Evolutionary conservation across 2,329 filamentous ascomycete genomes (phyloP).

Genomic region (Fusarium gaditjirri): DNA sequence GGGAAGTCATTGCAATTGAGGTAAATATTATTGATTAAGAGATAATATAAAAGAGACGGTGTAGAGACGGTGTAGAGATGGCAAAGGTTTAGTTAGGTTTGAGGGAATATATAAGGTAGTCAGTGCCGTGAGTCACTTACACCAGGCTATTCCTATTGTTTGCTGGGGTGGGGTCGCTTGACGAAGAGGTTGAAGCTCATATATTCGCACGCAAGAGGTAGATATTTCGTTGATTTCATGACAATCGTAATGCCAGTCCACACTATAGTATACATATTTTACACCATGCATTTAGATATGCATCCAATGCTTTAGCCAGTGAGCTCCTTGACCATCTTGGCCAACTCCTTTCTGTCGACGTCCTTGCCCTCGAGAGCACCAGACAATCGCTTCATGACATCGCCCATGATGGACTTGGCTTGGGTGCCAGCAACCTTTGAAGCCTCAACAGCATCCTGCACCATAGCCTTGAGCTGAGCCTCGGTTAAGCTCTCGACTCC

Average conservation of each 20-base stretch:
- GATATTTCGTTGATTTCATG: conserved; percentile 14
- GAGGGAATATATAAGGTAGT: neutral
- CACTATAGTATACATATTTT: conserved; percentile 42
- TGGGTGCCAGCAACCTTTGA: conserved; percentile 58
- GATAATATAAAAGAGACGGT: neutral
- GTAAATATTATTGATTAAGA: neutral
- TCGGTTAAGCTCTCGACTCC: conserved; percentile 68
- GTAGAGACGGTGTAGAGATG: neutral
- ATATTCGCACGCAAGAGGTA: conserved; percentile 14
- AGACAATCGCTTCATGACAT: conserved; percentile 71
- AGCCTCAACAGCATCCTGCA: conserved; percentile 62
- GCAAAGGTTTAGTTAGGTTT: neutral
- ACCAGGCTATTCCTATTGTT: neutral
- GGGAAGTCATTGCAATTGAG: conserved; percentile 44
- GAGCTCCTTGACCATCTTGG: conserved; percentile 68
- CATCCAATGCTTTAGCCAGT: conserved; percentile 21
- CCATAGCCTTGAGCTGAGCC: conserved; percentile 66
- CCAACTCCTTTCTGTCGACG: conserved; percentile 71
- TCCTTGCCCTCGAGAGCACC: conserved; percentile 69
- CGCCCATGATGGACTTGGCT: conserved; percentile 63
- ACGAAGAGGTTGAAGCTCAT: neutral
- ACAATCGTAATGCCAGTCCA: conserved; percentile 7
- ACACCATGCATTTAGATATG: conserved; percentile 20
- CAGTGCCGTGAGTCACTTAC: conserved; percentile 20
- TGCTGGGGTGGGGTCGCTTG: conserved; percentile 4